Evolutionary conservation across 352 stramenopile species (phyloP), one percentile per base, ranked within the genome.

Genomic region (Phytophthora quininea): DNA sequence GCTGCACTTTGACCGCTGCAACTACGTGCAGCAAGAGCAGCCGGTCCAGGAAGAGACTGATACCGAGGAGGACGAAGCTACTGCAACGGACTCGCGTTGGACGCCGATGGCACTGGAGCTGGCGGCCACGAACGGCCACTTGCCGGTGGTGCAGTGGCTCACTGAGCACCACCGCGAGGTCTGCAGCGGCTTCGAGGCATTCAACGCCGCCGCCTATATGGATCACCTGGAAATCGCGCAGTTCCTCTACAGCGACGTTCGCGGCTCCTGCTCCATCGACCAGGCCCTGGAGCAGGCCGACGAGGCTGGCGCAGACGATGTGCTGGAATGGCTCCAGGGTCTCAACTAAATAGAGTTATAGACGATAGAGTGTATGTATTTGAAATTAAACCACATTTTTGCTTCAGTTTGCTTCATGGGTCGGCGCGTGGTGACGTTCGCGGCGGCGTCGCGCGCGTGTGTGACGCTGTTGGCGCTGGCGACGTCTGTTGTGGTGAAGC

Each of bases 191-290:
- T 69, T 78, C 40, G 83, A 91, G 31, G 80, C 79, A 10, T 80
- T 91, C 54, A 91, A 89, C 54, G 80, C 81, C 6, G 83, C 83
- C 1, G 74, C 70, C 58, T 91, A 91, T 67, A 91, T 91, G 83
- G 83, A 91, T 59, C 80, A 91, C 60, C 19, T 90, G 27, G 79
- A 84, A 43, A 63, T 91, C 43, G 77, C 61, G 19, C 79, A 79
- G 56, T 86, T 85, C 31, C 68, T 91, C 4, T 79, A 85, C 61
- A 42, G 63, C 8, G 54, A 80, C 38, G 61, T 84, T 29, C 80
- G 77, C 43, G 54, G 66, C 8, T 84, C 66, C 55, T 91, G 83
- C 63, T 76, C 69, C 4, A 59, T 91, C 29, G 54, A 76, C 58
- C 80, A 89, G 62, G 83, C 79, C 31, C 46, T 89, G 10, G 83